Base-by-base conservation (phyloP, 495 filamentous ascomycete genomes). In the Trichoderma orchidacearum region DNA sequence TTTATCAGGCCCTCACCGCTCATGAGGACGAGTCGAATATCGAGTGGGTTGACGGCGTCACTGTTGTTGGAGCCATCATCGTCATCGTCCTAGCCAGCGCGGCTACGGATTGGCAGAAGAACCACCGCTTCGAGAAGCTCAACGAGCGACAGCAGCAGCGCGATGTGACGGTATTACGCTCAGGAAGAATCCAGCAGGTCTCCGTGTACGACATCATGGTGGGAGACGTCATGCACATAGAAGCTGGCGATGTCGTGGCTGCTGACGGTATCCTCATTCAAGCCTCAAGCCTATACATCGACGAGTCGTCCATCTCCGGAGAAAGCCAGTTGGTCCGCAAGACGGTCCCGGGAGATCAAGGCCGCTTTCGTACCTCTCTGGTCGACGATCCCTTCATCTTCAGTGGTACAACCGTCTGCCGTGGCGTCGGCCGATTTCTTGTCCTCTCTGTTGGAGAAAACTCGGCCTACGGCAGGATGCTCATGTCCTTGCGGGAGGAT, bases 161-260 rank as follows among this genome's bases (percentile, higher is more conserved):
- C 48, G 64, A 75, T 30, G 78, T 94, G 56, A 90, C 89, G 58
- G 81, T 87, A 17, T 75, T 86, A 38, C 83, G 89, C 15, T 91
- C 86, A 3, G 89, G 89, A 41, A 85, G 80, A 62, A 85, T 82
- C 0, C 73, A 75, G 45, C 85, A 89, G 68, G 84, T 96, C 30
- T 89, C 85, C 0, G 79, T 95, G 31, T 80, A 86, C 63, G 87
- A 94, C 60, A 68, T 96, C 31, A 74, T 90, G 5, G 90, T 86
- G 17, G 91, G 91, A 34, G 91, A 95, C 64, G 78, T 96, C 18
- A 76, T 95, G 59, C 80, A 85, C 59, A 68, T 95, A 28, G 88
- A 94, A 65, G 84, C 89, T n/a, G 91, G 91, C 57, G 90, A 96
- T 63, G 76, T 95, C 64, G 79, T 95, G 56, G 86, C 87, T 0